Base-by-base conservation (phyloP, 2,329 filamentous ascomycete genomes). In the Phaeosphaeria sp. region DNA sequence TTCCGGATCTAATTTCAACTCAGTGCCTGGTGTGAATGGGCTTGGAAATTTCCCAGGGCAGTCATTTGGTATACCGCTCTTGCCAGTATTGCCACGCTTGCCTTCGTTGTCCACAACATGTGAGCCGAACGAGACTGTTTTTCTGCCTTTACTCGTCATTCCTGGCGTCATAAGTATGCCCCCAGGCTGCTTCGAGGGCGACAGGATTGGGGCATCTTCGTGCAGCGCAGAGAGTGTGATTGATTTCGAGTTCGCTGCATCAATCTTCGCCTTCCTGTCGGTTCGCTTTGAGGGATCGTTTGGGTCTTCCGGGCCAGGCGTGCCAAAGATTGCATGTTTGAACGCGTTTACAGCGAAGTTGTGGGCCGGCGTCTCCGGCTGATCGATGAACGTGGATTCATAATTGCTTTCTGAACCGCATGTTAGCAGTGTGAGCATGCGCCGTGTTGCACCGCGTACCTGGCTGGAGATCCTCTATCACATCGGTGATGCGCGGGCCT, bases 311-410 rank as follows among this genome's bases (percentile, higher is more conserved):
- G 82, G 82, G 21, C 83, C 82, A 15, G 87, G 87, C 0, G 87
- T 89, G 24, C 87, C 87, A 75, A 88, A 89, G 55, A 90, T 76
- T 44, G 86, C 85, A 59, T 87, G 86, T 67, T 86, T 87, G 75
- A 89, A 87, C 17, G 88, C 88, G 67, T 87, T 87, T 55, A 88
- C 84, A 18, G 87, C 87, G 71, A 90, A 90, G 21, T 89, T 81
- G 47, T 87, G 87, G 47, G 87, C 87, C 8, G 88, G 87, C 1
- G 88, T 89, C 63, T 88, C 86, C 49, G 86, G 87, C 6, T 83
- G 78, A 43, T 88, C 86, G 57, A 83, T 69, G 57, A 79, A 76
- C 43, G 76, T 78, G n/a, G 77, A 78, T 45, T 79, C 72, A 56
- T 73, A 70, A 20, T 67, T 68, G 52, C 65, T 65, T 61, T 76